Base-by-base conservation (phyloP, 768 basidiomycete species). In the Termitomyces sp. region DNA sequence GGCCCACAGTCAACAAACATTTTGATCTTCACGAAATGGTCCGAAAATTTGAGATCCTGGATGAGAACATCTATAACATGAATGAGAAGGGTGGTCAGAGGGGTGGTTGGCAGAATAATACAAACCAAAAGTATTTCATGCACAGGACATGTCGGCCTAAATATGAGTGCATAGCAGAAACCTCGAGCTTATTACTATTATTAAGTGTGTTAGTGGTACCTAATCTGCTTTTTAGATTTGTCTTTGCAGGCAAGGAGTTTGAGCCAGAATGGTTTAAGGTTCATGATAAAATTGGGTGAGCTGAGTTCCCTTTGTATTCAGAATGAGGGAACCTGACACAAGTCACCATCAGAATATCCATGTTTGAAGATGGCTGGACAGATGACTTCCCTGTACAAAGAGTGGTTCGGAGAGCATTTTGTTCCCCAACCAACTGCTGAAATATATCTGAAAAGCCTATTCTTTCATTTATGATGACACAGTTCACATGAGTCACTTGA, bases 391-490 rank as follows among this genome's bases (percentile, higher is more conserved):
- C 39, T 39, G 17, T 39, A 17, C 3, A 39, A 39, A 8, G 39
- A 39, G 39, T 39, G 17, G 39, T 39, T 39, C 39, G n/a, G n/a
- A 17, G 39, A 17, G n/a, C 17, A 39, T 39, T 39, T n/a, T n/a
- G 17, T 39, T 39, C 17, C 39, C 7, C 17, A 39, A 6, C 17
- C 39, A 39, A 39, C 39, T n/a, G 17, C 39, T 10, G 55, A 3
- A 67, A 51, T 41, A 34, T 10, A 35, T 51, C 37, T 17, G 50
- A 25, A 39, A 25, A 69, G 23, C 63, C 61, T 7, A 72, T 76
- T 27, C 55, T 79, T 72, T 80, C 34, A 71, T 77, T 27, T 68
- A 67, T 19, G 72, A 80, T 67, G 75, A 78, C 79, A 80, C 64
- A 68, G 67, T 42, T 79, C 76, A 0, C 78, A 80, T 61, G 55